Evolutionary conservation across 2,329 filamentous ascomycete genomes (phyloP), one percentile per base, ranked within the genome.

Genomic region (Lomentospora prolificans): DNA sequence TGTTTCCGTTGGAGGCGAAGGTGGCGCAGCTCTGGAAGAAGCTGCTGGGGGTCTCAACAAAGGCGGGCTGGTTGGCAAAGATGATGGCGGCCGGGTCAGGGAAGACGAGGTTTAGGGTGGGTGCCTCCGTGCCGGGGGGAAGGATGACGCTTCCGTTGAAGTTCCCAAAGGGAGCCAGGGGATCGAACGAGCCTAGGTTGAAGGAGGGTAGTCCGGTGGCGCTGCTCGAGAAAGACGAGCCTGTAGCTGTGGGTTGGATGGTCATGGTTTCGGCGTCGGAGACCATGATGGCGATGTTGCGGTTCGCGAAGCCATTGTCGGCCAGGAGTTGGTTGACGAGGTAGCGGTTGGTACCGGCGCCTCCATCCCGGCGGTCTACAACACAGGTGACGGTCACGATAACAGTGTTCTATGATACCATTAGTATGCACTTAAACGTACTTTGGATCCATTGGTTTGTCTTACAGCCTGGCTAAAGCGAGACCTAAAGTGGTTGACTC

Each of bases 1-100:
- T 64, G 4, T 51, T 51, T 3, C 51, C 28, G 17, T 53, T 53
- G n/a, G 51, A 19, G 19, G 51, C 51, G 24, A 53, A 51, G 25
- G 4, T 28, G 14, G 48, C 60, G 58, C 68, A 71, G 59, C 71
- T 70, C 50, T 60, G 57, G 53, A 63, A 61, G 58, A 72, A 68
- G 27, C 62, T 61, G 50, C 55, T 61, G 19, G 67, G 61, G 60
- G 65, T 67, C 57, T 68, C 67, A 17, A 72, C 66, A 41, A 72
- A 67, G 19, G 71, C 59, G 25, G 58, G 56, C 60, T 69, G 66
- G 59, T 61, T 60, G 2, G 68, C 62, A 25, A 71, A 60, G 57
- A 72, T 70, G 57, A 72, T 72, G 51, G 64, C 61, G 17, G 70
- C 70, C 7, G 70, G 70, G 58, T 72, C 70, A 4, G 60, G 59